Evolutionary conservation across 2,329 filamentous ascomycete species (phyloP).

Genomic region (Phialophora macrospora): DNA sequence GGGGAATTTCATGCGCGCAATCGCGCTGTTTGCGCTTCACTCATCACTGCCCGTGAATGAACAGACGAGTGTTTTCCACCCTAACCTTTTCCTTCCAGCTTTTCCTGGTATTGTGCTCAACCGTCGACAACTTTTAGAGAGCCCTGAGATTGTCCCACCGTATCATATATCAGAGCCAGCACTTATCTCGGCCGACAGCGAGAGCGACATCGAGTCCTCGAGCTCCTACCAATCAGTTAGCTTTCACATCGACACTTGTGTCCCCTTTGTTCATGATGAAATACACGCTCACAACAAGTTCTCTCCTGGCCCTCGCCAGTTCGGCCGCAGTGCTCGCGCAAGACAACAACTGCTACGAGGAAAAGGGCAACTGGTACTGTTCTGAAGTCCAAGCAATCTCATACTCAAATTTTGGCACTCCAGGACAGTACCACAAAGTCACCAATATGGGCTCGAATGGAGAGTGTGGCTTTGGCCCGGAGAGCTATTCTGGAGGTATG

Average conservation of each 20-base stretch:
- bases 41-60: neutral
- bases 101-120: neutral
- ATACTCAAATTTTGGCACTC: slow-evolving; percentile 66
- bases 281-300: slow-evolving; percentile 20
- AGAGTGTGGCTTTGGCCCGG: slow-evolving; percentile 59
- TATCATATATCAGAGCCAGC: slow-evolving; percentile 8
- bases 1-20: neutral
- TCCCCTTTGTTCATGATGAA: slow-evolving; percentile 22
- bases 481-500: slow-evolving; percentile 61
- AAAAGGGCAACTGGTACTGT: slow-evolving; percentile 68
- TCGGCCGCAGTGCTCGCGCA: slow-evolving; percentile 18
- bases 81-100: neutral
- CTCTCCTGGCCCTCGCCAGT: slow-evolving; percentile 24
- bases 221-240: neutral
- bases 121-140: neutral
- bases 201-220: neutral
- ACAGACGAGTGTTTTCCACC: neutral
- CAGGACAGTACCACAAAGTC: slow-evolving; percentile 69
- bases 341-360: slow-evolving; percentile 25
- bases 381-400: slow-evolving; percentile 64
- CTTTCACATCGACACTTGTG: neutral
- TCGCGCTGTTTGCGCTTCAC: slow-evolving; percentile 11
- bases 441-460: slow-evolving; percentile 59
- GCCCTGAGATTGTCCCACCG: neutral
- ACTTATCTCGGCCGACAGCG: neutral